Evolutionary conservation across 2,329 filamentous ascomycete genomes (phyloP), one percentile per base, ranked within the genome.

Genomic region (Alternaria postmessia): DNA sequence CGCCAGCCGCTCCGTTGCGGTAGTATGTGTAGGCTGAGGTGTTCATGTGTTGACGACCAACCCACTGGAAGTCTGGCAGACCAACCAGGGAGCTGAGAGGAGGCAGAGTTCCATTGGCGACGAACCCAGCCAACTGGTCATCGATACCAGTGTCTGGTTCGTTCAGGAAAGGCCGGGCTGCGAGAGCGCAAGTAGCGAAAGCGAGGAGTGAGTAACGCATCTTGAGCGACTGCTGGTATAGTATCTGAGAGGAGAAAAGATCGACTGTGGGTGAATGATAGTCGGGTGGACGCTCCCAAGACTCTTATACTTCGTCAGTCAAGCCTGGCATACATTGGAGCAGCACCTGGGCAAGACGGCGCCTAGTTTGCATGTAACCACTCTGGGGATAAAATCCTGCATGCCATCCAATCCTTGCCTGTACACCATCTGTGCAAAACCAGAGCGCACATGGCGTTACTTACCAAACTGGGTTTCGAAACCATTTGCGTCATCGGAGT

Each of bases 1-100:
- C 85, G 60, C 84, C 85, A 4, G 80, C 84, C 4, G 84, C 84
- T 20, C 84, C 85, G 64, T 84, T 85, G 59, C 84, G 82, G 75
- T 87, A 87, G 74, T 86, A 87, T n/a, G 84, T 85, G 74, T 84
- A 87, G 67, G 83, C 81, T 22, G 74, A 68, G 12, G 66, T 61
- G 57, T 83, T 81, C 66, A 87, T 79, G 65, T 81, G 81, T 52
- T 81, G 79, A 55, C 83, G 77, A 22, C 84, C 85, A 3, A 82
- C 82, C 73, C 79, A 85, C 41, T 87, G 83, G 65, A 86, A 87
- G 75, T 87, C 85, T 1, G 81, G 83, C 7, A 87, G 75, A 16
- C 83, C 84, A 11, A 83, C 72, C 42, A 87, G 80, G 54, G 76
- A 67, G 16, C 77, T 70, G 7, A 87, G 72, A 47, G 80, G 70